Evolutionary conservation across 2,329 filamentous ascomycete species (phyloP).

Genomic region (Sporothrix brunneoviolacea): DNA sequence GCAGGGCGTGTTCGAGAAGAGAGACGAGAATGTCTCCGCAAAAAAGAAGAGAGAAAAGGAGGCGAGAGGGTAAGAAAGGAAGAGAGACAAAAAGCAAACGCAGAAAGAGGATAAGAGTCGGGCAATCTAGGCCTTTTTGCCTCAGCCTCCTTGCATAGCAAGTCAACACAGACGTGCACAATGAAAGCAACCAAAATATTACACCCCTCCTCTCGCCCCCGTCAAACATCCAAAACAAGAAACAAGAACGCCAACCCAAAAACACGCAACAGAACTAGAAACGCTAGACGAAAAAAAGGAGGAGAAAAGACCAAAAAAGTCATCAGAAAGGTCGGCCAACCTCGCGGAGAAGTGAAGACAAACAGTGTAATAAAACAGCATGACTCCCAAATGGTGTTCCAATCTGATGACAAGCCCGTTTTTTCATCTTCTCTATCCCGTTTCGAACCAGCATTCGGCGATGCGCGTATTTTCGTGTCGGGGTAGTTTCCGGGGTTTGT

Average conservation of each 20-base stretch:
- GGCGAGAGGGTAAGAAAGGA: neutral
- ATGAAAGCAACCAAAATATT: neutral
- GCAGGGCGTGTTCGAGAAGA: neutral
- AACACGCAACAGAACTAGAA: neutral
- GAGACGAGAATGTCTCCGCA: neutral
- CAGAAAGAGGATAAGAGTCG: neutral
- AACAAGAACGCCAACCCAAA: constrained; percentile 1
- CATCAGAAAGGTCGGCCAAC: constrained; percentile 17
- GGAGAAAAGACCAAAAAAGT: neutral
- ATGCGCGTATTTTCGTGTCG: constrained; percentile 8
- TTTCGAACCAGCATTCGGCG: constrained; percentile 12
- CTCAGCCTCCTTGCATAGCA: neutral
- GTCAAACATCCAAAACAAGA: neutral
- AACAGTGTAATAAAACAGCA: constrained; percentile 12
- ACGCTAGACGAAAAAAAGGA: neutral
- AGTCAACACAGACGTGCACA: neutral
- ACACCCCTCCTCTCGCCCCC: constrained; percentile 4
- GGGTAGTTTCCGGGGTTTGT: constrained; percentile 15
- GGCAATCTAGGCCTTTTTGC: neutral
- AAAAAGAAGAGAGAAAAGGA: neutral
- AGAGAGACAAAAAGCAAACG: neutral
- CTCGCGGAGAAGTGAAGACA: constrained; percentile 11
- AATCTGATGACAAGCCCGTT: constrained; percentile 20
- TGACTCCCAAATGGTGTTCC: constrained; percentile 19
- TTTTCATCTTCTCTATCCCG: neutral